These are phyloP conservation scores for Maudiozyma pseudohumilis DNA, from an alignment of 805 yeast species.

Conservation along the genomic window DNA sequence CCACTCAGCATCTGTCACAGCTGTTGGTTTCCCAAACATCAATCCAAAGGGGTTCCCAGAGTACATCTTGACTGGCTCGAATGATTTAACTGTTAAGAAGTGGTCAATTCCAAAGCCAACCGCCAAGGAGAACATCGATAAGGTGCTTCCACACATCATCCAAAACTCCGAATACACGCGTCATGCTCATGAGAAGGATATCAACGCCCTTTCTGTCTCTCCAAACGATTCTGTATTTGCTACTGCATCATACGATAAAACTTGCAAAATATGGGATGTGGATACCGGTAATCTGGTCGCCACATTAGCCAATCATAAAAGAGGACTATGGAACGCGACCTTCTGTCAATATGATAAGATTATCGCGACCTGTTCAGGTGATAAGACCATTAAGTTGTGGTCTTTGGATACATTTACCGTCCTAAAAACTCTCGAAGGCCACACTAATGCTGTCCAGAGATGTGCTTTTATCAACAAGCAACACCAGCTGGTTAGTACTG, in stretches of 20 bases:
- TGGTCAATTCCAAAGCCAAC: slow-evolving; percentile 62
- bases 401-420: slow-evolving; percentile 69
- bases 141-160: slow-evolving; percentile 28
- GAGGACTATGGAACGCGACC: slow-evolving; percentile 89
- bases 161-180: slow-evolving; percentile 76
- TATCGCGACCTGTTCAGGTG: slow-evolving; percentile 82
- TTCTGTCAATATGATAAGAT: slow-evolving; percentile 75
- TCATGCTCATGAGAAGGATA: slow-evolving; percentile 94
- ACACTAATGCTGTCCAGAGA: slow-evolving; percentile 84
- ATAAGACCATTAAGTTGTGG: slow-evolving; percentile 86
- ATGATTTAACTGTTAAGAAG: slow-evolving; percentile 75
- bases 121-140: slow-evolving; percentile 4
- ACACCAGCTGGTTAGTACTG: slow-evolving; percentile 59
- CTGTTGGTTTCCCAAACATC: slow-evolving; percentile 62
- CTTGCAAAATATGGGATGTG: slow-evolving; percentile 81
- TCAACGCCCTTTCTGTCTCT: slow-evolving; percentile 80
- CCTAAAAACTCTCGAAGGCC: slow-evolving; percentile 82
- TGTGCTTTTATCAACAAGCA: slow-evolving; percentile 58
- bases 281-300: slow-evolving; percentile 84
- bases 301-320: slow-evolving; percentile 76
- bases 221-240: slow-evolving; percentile 85
- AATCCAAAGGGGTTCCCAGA: slow-evolving; percentile 40
- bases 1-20: slow-evolving; percentile 79
- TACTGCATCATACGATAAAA: slow-evolving; percentile 88
- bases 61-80: slow-evolving; percentile 72